Base-by-base conservation (phyloP, 1,284 basidiomycete genomes). In the Cutaneotrichosporon arboriforme region DNA sequence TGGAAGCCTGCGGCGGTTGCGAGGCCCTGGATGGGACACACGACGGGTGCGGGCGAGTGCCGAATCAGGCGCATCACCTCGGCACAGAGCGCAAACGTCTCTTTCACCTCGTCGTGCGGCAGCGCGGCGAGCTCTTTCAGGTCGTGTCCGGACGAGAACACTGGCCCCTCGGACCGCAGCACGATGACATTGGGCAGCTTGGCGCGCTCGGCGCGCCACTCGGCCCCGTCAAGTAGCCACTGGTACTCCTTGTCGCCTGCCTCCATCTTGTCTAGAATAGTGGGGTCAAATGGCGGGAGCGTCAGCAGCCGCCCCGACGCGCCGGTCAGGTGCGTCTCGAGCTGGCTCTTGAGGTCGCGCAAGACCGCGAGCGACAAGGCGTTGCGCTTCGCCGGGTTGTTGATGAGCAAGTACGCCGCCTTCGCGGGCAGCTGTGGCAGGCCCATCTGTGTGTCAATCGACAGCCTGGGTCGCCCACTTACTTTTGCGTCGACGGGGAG, bases 301-400 rank as follows among this genome's bases (percentile, higher is more conserved):
- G 23, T 42, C 13, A 53, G 54, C 1, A 59, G 34, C 13, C 37
- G 40, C 5, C 56, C 56, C 4, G 15, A 33, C 1, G 36, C 10
- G 8, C 40, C 49, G 0, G 58, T 59, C 18, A 56, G 33, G 17
- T 44, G 22, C 2, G 36, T 17, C 15, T 45, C 23, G n/a, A 59
- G 51, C 42, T 59, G 58, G 8, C 23, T 15, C n/a, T 44, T 42
- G 18, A 59, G 51, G 46, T 53, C 51, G 33, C 54, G 54, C 31
- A 59, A 51, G 31, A 54, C 51, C 1, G 54, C 46, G 15, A 59
- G 58, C 5, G 51, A 45, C n/a, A 59, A 54, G 15, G 58, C 54
- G 33, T 59, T 59, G n/a, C 58, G 54, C 49, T 56, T 59, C 14
- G 49, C 49, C 13, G 58, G 38, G 42, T 59, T 59, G 58, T 56